phyloP scores from a whole-genome alignment of 305 asterid genomes.

The Fraxinus ornus region DNA sequence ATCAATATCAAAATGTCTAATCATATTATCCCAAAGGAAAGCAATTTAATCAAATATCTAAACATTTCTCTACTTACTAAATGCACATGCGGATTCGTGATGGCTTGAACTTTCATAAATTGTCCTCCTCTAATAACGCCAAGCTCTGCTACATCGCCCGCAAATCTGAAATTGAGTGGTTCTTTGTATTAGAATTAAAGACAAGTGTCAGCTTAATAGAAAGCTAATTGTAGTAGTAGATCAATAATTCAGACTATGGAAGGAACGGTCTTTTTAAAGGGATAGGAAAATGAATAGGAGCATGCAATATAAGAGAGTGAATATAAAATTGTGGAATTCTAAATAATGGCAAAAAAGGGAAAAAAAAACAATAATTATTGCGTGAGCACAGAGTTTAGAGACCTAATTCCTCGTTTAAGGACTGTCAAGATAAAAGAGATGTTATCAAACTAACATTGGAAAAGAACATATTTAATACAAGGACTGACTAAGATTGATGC shows the following conservation, averaged over 20 bases:
- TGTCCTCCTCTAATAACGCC: constrained; percentile 77
- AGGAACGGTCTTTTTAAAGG: background rate
- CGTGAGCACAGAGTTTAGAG: background rate
- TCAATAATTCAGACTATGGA: background rate
- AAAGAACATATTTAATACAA: background rate
- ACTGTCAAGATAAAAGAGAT: background rate
- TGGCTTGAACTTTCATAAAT: constrained; percentile 64
- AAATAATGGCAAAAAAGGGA: background rate
- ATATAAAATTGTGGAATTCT: background rate
- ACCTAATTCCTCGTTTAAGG: background rate
- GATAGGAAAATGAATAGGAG: background rate
- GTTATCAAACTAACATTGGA: background rate
- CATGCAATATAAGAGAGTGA: background rate
- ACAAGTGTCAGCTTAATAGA: background rate
- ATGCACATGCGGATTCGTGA: constrained; percentile 68
- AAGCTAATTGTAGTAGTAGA: constrained; percentile 8
- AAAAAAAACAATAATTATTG: background rate
- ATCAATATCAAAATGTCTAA: constrained; percentile 16
- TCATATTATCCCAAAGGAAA: constrained; percentile 4
- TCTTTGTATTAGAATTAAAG: constrained; percentile 16
- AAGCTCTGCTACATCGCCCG: constrained; percentile 81
- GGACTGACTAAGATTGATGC: background rate
- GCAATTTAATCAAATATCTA: constrained; percentile 20
- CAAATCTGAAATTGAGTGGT: constrained; percentile 52
- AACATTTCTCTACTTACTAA: constrained; percentile 47